Conservation (phyloP, 2,329 filamentous ascomycete species). For the Scorias spongiosa region DNA sequence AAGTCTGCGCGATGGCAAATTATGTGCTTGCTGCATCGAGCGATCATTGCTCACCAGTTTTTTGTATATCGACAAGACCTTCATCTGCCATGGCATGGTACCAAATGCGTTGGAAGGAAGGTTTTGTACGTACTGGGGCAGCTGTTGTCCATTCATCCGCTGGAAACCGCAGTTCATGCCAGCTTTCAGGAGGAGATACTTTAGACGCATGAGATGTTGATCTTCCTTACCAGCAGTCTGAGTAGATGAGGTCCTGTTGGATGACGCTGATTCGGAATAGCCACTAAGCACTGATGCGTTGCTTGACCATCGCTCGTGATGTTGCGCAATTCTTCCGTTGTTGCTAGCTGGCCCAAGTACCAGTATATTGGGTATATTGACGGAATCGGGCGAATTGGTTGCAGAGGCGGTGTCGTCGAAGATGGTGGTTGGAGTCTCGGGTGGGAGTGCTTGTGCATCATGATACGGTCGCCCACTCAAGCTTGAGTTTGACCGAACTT, state of each 20-base stretch:
- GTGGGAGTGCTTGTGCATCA: conserved; percentile 34
- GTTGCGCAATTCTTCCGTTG: conserved; percentile 31
- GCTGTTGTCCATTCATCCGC: conserved; percentile 39
- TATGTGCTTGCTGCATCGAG: conserved; percentile 41
- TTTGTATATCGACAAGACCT: conserved; percentile 65
- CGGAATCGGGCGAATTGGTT: conserved; percentile 61
- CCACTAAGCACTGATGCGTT: conserved; percentile 58
- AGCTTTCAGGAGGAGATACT: conserved; percentile 65
- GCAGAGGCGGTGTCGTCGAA: conserved; percentile 69
- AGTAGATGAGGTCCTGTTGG: conserved; percentile 54
- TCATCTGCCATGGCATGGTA: conserved; percentile 50
- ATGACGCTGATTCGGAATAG: conserved; percentile 52
- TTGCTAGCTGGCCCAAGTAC: conserved; percentile 56
- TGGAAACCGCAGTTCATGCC: conserved; percentile 73
- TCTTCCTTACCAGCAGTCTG: conserved; percentile 57
- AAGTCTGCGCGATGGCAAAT: conserved; percentile 45
- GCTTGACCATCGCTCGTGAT: conserved; percentile 64
- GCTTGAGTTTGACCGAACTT: conserved; percentile 30
- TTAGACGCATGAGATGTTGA: conserved; percentile 60
- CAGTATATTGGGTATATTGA: conserved; percentile 69
- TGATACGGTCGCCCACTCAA: conserved; percentile 30
- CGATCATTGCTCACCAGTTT: conserved; percentile 62
- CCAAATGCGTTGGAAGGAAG: conserved; percentile 70
- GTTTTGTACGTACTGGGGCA: conserved; percentile 63
- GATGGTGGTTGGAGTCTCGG: conserved; percentile 87